Evolutionary conservation across 148 eudicot genomes (phyloP).

Genomic region (Spergularia marina): DNA sequence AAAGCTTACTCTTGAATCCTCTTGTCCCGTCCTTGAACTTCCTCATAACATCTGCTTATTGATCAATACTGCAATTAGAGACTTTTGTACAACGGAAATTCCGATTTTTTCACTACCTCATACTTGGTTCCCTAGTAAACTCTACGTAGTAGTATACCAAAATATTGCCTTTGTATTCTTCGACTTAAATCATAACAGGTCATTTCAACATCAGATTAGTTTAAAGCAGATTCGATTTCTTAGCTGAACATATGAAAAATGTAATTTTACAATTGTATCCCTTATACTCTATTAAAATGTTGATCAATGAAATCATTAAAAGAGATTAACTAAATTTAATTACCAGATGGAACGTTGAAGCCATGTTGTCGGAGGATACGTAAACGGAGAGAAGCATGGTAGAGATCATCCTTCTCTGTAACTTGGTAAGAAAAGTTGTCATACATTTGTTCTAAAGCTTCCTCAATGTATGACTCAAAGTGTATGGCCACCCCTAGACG

Average conservation of each 20-base stretch:
- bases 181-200: no score
- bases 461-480: slow-evolving; percentile 38
- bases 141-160: no score
- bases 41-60: slow-evolving; percentile 23
- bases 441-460: slow-evolving; percentile 22
- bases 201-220: background rate
- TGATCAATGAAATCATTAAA: no score
- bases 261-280: no score
- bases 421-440: background rate
- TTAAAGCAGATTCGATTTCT: background rate
- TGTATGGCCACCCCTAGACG: slow-evolving; percentile 50
- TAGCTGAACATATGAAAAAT: no score
- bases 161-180: no score
- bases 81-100: no score
- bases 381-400: slow-evolving; percentile 32
- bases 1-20: slow-evolving; percentile 8
- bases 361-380: slow-evolving; percentile 35
- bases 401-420: slow-evolving; percentile 22
- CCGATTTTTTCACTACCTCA: no score
- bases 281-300: no score
- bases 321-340: background rate
- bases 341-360: slow-evolving; percentile 20
- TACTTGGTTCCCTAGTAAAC: no score
- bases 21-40: slow-evolving; percentile 19
- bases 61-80: background rate